Evolutionary conservation across 176 grass and related monocot genomes (phyloP), one percentile per base, ranked within the genome.

Genomic region (Triticum urartu): DNA sequence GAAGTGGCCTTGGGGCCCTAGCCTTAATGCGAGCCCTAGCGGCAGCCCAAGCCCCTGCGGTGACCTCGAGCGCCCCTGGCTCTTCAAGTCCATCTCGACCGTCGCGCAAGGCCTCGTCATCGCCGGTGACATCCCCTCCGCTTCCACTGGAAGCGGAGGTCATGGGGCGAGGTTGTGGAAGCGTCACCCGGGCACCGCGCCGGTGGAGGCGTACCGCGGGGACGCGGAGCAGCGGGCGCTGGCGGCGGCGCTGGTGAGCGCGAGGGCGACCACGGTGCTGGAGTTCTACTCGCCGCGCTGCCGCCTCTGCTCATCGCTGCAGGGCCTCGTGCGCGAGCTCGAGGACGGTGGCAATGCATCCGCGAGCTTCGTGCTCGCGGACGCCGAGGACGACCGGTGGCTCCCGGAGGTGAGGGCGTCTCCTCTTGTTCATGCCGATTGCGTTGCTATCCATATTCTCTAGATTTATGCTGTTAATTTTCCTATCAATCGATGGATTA

Each of bases 251-350:
- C 89, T 98, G 75, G 45, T 84, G 74, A 90, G 90, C 72, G 79
- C 93, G 69, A 92, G 85, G 72, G 90, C 88, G 18, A 88, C 93
- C 15, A 98, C 93, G 7, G 88, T 98, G 43, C 79, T 98, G 26
- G 93, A 95, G 71, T 98, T 98, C 87, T 95, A 98, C 91, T 98
- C 93, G 22, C 88, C 90, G 38, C 89, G 91, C 42, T 98, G 96
- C 86, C 87, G 84, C 18, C 86, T 98, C 45, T 98, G 96, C 81
- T 85, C 91, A 24, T 95, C 96, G 28, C 79, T 98, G 81, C 90
- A 88, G 78, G 88, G 68, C 22, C 81, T 95, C 65, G 92, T 95
- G 79, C 84, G 65, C 58, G 88, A 92, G 63, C 15, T 98, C 24
- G 90, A 94, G 38, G 90, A 66, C 0, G 79, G 82, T n/a, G 79